Evolutionary conservation across 2,329 filamentous ascomycete genomes (phyloP), one percentile per base, ranked within the genome.

Genomic region (Talaromyces marneffei): DNA sequence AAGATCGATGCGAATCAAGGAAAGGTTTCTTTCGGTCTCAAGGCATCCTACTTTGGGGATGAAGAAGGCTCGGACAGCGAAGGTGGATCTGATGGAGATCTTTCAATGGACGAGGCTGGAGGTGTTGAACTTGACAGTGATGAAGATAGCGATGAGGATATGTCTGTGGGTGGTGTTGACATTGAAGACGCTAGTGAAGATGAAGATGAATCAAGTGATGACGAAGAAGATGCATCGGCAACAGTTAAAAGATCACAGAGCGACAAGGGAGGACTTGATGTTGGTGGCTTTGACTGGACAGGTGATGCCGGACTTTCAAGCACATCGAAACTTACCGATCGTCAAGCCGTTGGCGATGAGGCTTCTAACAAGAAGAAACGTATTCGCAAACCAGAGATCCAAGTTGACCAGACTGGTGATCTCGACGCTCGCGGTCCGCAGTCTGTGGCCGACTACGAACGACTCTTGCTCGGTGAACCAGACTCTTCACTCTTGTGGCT

Each of bases 401-500:
- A 93, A 68, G 83, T 94, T 57, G 95, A 99, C 72, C 87, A 87
- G 65, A 99, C 93, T 4, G 94, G 89, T n/a, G 90, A 96, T 68
- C 85, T 99, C 10, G 92, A 97, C 73, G 86, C 85, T 52, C 86
- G 92, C 67, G 93, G 93, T 0, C 94, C 94, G 2, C 92, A 95
- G 72, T 93, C 91, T 1, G 85, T 90, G 16, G 90, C 89, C 65
- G 95, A 99, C 75, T 99, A 92, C 74, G 95, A 99, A 78, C 88
- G 94, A 67, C 86, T 97, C 25, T 84, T 99, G 44, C 85, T 99
- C 23, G 91, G 92, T 60, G 90, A 96, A 72, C 92, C 94, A 2
- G 92, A 97, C 77, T 93, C 90, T n/a, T 95, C 93, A 0, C 82
- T 88, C 64, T 83, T 97, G 29, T 99, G 94, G 94, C 90, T 97